phyloP scores from a whole-genome alignment of 441 rosid species.

The Erodium texanum region DNA sequence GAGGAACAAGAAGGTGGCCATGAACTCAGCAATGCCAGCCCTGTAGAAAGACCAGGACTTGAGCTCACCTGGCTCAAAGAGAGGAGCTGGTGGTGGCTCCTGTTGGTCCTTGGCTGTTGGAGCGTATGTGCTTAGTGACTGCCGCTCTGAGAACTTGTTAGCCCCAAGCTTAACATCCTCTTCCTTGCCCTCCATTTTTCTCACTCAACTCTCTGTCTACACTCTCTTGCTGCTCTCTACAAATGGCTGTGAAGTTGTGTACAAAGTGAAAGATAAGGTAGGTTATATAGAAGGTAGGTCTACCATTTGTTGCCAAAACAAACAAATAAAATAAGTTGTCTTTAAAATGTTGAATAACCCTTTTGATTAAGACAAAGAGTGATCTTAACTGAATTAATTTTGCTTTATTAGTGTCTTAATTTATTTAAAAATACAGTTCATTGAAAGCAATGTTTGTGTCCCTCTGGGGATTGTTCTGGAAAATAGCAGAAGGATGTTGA shows the following conservation, averaged over 20 bases:
- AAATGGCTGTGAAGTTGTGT: not conserved
- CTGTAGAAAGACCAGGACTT: conserved; percentile 67
- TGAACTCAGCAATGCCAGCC: conserved; percentile 57
- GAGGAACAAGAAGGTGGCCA: conserved; percentile 57
- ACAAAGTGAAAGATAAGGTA: not conserved
- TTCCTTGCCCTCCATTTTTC: conserved; percentile 40
- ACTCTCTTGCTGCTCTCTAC: too few relatives aligned
- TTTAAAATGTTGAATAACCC: not conserved
- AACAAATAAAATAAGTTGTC: not conserved
- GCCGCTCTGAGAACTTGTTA: conserved; percentile 41
- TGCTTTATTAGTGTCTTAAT: not conserved
- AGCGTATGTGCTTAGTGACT: conserved; percentile 38
- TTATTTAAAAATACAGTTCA: too few relatives aligned
- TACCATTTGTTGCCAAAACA: not conserved
- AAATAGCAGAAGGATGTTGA: not conserved
- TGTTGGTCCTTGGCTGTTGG: conserved; percentile 45
- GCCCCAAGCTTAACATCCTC: conserved; percentile 45
- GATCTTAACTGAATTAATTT: not conserved
- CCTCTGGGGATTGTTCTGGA: not conserved
- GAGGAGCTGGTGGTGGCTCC: conserved; percentile 57
- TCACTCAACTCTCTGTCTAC: too few relatives aligned
- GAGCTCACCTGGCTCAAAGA: conserved; percentile 58
- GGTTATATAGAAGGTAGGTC: not conserved
- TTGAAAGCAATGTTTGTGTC: too few relatives aligned
- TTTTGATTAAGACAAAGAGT: not conserved